Evolutionary conservation across 169 alveolate species (phyloP).

Genomic region (Eimeria maxima): DNA sequence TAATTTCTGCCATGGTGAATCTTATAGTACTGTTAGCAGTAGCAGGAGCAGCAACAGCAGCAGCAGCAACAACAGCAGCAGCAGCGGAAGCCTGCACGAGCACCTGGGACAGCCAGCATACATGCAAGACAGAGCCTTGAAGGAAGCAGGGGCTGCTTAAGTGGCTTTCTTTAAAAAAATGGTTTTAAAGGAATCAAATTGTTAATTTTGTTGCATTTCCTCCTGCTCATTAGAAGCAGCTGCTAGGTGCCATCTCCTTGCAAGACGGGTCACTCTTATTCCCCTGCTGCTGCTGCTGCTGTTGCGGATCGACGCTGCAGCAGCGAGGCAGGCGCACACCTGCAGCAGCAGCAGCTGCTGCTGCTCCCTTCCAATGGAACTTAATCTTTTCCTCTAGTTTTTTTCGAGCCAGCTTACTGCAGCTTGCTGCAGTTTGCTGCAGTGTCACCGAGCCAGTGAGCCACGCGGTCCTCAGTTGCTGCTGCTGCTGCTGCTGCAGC

Average conservation of each 20-base stretch:
- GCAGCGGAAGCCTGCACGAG: conserved; percentile 32
- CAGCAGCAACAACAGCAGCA: conserved; percentile 28
- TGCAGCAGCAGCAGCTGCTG: conserved; percentile 14
- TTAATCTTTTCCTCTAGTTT: not conserved
- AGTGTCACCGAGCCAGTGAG: not conserved
- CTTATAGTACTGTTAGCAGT: not conserved
- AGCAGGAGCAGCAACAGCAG: conserved; percentile 13
- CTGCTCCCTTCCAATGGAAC: not conserved
- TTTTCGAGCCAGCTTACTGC: not conserved
- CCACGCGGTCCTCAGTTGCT: conserved; percentile 8
- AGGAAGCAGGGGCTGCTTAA: not conserved
- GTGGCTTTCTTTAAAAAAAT: not conserved
- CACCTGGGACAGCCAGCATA: not conserved
- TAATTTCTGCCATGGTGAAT: not conserved
- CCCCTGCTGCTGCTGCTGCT: conserved; percentile 44
- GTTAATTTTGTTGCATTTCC: not conserved
- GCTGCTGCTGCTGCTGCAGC: conserved; percentile 16
- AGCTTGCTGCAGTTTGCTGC: not conserved
- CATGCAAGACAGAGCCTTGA: conserved; percentile 35
- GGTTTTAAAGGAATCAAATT: not conserved
- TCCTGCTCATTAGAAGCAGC: not conserved
- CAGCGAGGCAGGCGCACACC: conserved; percentile 16
- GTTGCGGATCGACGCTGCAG: conserved; percentile 51
- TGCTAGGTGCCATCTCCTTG: not conserved
- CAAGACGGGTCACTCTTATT: conserved; percentile 16